Base-by-base conservation (phyloP, 2,329 filamentous ascomycete species). In the Teratosphaeria gauchensis region DNA sequence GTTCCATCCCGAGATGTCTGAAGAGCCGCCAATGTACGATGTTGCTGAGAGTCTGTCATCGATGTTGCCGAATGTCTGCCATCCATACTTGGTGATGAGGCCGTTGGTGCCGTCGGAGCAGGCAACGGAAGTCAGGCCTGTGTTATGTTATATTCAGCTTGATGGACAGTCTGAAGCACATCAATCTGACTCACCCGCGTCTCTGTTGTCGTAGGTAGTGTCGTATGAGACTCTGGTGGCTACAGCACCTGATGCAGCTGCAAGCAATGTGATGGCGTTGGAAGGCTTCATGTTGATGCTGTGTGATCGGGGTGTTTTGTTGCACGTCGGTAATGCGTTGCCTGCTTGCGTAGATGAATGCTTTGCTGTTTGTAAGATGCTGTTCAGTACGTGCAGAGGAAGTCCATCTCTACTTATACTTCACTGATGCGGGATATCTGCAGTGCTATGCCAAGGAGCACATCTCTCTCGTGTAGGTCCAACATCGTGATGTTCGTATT, bases 61-160 rank as follows among this genome's bases (percentile, higher is more conserved):
- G 24, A 81, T 64, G n/a, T 68, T 66, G 57, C 72, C 74, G 58
- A 78, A 75, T 7, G 73, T 79, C 55, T 70, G 69, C 82, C 82
- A 87, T 65, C 77, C 77, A 73, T 82, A 82, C 19, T 57, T 51
- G 51, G 33, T 31, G 1, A 31, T 51, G 31, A 38, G 35, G 24
- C 35, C 21, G 30, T 33, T 28, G 16, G 16, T 8, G n/a, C 42
- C 42, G 19, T 8, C 16, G 9, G 19, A 24, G 42, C 42, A 48
- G n/a, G 42, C 4, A 8, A 19, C n/a, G 42, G 6, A 3, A 21
- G 3, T 48, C 42, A 48, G 16, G 42, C 19, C 42, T 48, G 42
- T 19, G n/a, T 11, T n/a, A 9, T 21, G 19, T 48, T 19, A 19
- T 8, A 16, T 19, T 48, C 42, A 48, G 8, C 21, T n/a, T 21